Evolutionary conservation across 257 asterid genomes (phyloP).

Genomic region (Capsicum pubescens): DNA sequence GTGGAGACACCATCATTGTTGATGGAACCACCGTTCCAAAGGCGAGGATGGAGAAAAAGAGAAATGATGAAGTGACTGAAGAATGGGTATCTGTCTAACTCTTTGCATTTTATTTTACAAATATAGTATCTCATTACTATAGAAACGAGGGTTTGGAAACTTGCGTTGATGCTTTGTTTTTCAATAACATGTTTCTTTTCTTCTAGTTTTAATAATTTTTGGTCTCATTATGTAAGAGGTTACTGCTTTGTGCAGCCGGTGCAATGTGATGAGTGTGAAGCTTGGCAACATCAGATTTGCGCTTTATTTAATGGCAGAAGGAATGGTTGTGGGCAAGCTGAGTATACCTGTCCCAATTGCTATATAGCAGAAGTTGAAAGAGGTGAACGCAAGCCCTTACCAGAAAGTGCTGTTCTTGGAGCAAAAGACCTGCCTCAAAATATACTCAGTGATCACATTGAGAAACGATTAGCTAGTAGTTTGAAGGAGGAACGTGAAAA

Average conservation of each 20-base stretch:
- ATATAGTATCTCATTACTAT: no score
- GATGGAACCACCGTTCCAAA: slow-evolving; percentile 75
- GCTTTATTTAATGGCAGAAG: slow-evolving; percentile 97
- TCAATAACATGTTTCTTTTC: neutral
- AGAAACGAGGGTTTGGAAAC: no score
- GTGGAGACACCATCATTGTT: slow-evolving; percentile 80
- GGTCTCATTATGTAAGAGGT: slow-evolving; percentile 26
- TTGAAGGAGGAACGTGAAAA: slow-evolving; percentile 83
- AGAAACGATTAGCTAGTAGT: slow-evolving; percentile 71
- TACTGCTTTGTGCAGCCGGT: slow-evolving; percentile 80
- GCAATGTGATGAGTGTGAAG: slow-evolving; percentile 98
- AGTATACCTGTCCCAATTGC: slow-evolving; percentile 99
- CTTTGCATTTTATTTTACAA: neutral
- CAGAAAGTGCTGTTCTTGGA: slow-evolving; percentile 96
- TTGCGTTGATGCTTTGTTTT: neutral
- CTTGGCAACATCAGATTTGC: slow-evolving; percentile 99
- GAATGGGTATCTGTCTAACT: slow-evolving; percentile 70
- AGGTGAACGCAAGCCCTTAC: slow-evolving; percentile 91
- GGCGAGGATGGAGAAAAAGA: slow-evolving; percentile 86
- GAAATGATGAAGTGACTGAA: slow-evolving; percentile 91
- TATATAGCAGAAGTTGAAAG: slow-evolving; percentile 83
- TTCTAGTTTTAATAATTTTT: neutral
- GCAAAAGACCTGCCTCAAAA: slow-evolving; percentile 96
- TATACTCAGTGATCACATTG: slow-evolving; percentile 91
- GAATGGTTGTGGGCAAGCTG: slow-evolving; percentile 98